These are phyloP conservation scores for Apostasia ramifera DNA, from an alignment of 106 monocot genomes.

Conservation along the genomic window DNA sequence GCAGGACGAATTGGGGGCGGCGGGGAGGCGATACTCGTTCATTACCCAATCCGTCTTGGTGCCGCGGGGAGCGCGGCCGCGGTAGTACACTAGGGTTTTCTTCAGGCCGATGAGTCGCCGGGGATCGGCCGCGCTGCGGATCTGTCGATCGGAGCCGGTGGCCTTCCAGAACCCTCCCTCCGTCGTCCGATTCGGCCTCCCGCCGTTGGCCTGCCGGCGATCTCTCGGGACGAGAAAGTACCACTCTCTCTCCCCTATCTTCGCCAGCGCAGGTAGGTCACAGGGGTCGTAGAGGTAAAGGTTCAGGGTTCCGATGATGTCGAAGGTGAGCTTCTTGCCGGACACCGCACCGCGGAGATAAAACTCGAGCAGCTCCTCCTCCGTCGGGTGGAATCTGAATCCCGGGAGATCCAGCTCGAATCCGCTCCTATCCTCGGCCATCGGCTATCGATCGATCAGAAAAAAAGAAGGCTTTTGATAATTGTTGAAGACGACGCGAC, in stretches of 20 bases:
- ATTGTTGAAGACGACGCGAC: neutral
- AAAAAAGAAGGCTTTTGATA: neutral
- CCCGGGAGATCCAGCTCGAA: constrained; percentile 52
- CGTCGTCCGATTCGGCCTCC: constrained; percentile 67
- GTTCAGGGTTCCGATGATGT: constrained; percentile 59
- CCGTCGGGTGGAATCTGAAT: constrained; percentile 87
- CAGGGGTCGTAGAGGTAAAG: constrained; percentile 72
- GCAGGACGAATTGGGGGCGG: constrained; percentile 1
- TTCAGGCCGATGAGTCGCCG: constrained; percentile 56
- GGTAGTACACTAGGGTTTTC: constrained; percentile 78
- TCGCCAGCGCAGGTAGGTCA: constrained; percentile 59
- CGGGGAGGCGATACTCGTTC: constrained; percentile 67
- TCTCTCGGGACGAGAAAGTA: constrained; percentile 69
- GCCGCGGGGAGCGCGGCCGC: constrained; percentile 57
- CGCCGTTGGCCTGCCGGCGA: constrained; percentile 30
- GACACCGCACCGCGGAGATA: constrained; percentile 44
- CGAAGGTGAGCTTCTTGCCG: constrained; percentile 35
- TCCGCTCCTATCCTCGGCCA: constrained; percentile 4
- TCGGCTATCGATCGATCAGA: neutral
- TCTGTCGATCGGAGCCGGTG: constrained; percentile 52
- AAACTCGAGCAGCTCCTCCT: constrained; percentile 80
- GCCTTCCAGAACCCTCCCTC: constrained; percentile 75
- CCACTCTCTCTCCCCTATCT: constrained; percentile 67
- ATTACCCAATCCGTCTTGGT: constrained; percentile 71
- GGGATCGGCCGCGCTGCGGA: constrained; percentile 28